Percentiles rank a stretch among this genome's conserved stretches.
Conservation (phyloP, 1,284 basidiomycete species). For the Porodaedalea pini region DNA sequence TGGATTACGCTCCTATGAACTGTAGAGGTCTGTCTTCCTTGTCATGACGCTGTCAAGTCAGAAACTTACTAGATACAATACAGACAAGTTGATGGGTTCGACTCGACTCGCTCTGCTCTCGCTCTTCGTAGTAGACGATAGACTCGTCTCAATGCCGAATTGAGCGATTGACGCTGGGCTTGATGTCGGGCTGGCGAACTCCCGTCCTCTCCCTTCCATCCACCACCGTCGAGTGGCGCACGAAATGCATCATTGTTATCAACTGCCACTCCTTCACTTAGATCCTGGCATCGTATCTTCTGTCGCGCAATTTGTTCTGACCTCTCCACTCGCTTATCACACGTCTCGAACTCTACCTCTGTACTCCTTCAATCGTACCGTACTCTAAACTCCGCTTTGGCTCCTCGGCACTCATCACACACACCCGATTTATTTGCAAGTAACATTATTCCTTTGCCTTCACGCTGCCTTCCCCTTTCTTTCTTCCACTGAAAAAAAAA, state of each 20-base stretch:
- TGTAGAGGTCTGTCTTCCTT: neutral
- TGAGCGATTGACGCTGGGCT: neutral
- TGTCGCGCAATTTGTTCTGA: neutral
- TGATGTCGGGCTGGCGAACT: neutral
- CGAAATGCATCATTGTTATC: neutral
- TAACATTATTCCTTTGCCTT: neutral
- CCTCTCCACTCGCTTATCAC: neutral
- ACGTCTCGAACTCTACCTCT: neutral
- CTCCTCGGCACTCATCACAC: neutral
- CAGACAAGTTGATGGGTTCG: neutral
- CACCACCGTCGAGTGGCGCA: neutral
- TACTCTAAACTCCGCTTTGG: neutral
- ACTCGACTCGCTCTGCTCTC: neutral
- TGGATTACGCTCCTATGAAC: neutral
- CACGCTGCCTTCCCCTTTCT: neutral
- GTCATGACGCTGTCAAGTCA: neutral
- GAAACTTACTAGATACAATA: too few relatives aligned
- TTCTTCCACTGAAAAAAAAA: neutral
- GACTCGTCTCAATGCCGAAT: neutral
- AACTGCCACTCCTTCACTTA: neutral
- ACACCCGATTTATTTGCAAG: neutral
- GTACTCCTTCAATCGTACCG: neutral
- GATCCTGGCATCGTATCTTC: neutral
- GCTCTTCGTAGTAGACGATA: neutral
- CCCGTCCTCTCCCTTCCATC: neutral